Base-by-base conservation (phyloP, 805 yeast genomes). In the Candida qinlingensis region DNA sequence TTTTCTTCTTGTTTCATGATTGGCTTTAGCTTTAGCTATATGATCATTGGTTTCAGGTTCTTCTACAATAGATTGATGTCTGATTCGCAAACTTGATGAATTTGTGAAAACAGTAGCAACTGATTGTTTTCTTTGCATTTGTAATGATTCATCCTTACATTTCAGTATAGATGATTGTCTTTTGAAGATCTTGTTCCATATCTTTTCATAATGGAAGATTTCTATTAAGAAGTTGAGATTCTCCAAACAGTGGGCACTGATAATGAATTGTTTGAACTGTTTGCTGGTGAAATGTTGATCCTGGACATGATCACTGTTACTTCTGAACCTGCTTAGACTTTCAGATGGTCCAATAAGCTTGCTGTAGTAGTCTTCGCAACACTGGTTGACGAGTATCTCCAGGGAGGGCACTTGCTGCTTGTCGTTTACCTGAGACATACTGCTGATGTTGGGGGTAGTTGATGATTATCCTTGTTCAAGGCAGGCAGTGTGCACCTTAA, bases 191-290 rank as follows among this genome's bases (percentile, higher is more conserved):
- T 53, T 49, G 47, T 71, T 73, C 66, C 71, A 72, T 45, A 64
- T 65, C 57, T 69, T 65, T 52, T 76, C 79, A 57, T 76, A 76
- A 44, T 69, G 70, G 57, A 59, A 74, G 13, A 75, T 73, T 48
- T 72, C 74, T 5, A 75, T 65, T 31, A 76, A 58, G 50, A 76
- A 76, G 40, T 65, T 58, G 38, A 76, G 63, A 58, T 73, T 75
- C 57, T 76, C 80, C 45, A 64, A 66, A 55, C 76, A 71, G 52
- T 76, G 79, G 34, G 68, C 61, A n/a, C 63, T 58, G 12, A 40
- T 48, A n/a, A 72, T 62, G 51, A 62, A 71, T 12, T 61, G 54
- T 45, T 62, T 59, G 55, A 76, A 75, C 34, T 58, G 50, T 9
- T 54, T 50, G 28, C 49, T 51, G 2, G 53, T 33, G 45, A 49